Evolutionary conservation across 2,329 filamentous ascomycete genomes (phyloP).

Genomic region (Aspergillus novoparasiticus): DNA sequence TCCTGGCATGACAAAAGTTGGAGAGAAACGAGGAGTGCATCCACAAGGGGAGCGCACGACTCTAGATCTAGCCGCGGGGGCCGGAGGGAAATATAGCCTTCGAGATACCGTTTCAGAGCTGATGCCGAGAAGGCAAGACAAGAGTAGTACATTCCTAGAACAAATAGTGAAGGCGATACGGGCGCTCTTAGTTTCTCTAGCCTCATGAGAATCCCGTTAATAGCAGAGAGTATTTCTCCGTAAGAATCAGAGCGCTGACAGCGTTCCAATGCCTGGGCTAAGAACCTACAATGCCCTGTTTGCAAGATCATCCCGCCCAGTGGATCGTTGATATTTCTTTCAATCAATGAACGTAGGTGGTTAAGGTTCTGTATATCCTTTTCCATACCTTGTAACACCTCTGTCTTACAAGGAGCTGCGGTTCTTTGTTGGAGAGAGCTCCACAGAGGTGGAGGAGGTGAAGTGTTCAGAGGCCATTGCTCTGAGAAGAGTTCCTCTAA

Average conservation of each 20-base stretch:
- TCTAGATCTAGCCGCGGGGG: neutral
- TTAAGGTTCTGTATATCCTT: slow-evolving; percentile 11
- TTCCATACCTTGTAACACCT: slow-evolving; percentile 3
- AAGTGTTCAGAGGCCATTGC: slow-evolving; percentile 23
- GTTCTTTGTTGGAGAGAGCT: slow-evolving; percentile 18
- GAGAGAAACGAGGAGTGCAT: slow-evolving; percentile 25
- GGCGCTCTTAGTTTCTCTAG: slow-evolving; percentile 21
- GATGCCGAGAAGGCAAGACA: slow-evolving; percentile 31
- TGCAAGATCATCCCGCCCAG: slow-evolving; percentile 14
- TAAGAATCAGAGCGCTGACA: slow-evolving; percentile 29
- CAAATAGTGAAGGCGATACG: slow-evolving; percentile 16
- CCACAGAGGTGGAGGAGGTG: slow-evolving; percentile 26
- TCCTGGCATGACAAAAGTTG: slow-evolving; percentile 24
- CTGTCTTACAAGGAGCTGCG: neutral
- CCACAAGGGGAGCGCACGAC: slow-evolving; percentile 24
- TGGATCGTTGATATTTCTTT: slow-evolving; percentile 24
- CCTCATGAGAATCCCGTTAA: slow-evolving; percentile 35
- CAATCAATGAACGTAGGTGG: slow-evolving; percentile 27
- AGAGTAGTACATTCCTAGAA: slow-evolving; percentile 35
- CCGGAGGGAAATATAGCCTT: slow-evolving; percentile 16
- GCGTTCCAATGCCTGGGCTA: slow-evolving; percentile 25
- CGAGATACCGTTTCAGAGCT: slow-evolving; percentile 32
- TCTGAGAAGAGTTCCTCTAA: slow-evolving; percentile 25
- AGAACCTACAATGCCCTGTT: slow-evolving; percentile 5
- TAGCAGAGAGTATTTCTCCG: slow-evolving; percentile 32